phyloP scores from a whole-genome alignment of 2,329 filamentous ascomycete genomes.

The Rosellinia necatrix region DNA sequence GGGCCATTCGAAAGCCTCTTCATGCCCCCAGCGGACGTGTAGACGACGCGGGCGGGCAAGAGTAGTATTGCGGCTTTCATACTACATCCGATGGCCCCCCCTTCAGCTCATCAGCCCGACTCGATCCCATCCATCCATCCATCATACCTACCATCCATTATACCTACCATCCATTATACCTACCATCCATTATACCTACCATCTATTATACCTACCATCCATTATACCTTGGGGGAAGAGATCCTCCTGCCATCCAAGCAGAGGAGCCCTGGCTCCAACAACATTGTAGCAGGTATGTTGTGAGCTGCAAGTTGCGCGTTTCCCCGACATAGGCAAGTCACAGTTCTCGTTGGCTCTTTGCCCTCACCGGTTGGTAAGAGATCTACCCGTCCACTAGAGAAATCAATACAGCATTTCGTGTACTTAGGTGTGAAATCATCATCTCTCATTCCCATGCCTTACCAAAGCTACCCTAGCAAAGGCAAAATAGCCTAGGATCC shows the following conservation, averaged over 20 bases:
- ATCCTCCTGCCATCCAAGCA: no score
- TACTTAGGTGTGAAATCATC: background rate
- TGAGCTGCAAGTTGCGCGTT: no score
- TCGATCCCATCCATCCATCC: conserved; percentile 11
- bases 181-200: no score
- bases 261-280: no score
- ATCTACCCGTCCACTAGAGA: background rate
- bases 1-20: background rate
- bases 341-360: background rate
- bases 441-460: background rate
- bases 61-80: conserved; percentile 15
- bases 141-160: no score
- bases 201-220: no score
- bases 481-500: background rate
- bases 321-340: background rate
- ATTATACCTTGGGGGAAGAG: no score
- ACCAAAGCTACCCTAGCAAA: background rate
- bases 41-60: background rate
- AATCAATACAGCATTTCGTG: background rate
- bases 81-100: conserved; percentile 24
- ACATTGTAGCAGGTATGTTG: no score
- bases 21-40: background rate
- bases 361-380: background rate
- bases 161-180: no score
- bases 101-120: background rate